Percentiles rank a stretch among this genome's conserved stretches.
Evolutionary conservation across 768 basidiomycete genomes (phyloP).

Genomic region (Rhodotorula paludigena): DNA sequence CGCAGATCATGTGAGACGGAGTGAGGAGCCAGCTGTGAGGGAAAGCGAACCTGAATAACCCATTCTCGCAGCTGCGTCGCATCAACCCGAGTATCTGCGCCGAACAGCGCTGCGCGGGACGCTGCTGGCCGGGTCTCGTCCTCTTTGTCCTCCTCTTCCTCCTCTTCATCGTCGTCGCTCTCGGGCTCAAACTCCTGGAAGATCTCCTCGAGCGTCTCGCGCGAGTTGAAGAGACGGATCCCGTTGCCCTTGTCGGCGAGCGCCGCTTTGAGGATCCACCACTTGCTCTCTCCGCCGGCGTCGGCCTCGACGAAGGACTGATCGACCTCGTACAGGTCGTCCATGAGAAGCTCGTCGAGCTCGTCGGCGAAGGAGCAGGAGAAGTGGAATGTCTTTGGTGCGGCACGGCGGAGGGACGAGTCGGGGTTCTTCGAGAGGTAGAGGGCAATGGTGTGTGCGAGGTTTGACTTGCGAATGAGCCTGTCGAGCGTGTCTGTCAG

Average conservation of each 20-base stretch:
- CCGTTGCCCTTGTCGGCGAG: conserved; percentile 97
- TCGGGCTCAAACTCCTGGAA: conserved; percentile 70
- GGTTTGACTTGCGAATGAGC: conserved; percentile 88
- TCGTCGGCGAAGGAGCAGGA: conserved; percentile 89
- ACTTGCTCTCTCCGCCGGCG: conserved; percentile 48
- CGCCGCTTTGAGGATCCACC: conserved; percentile 97
- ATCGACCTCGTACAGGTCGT: conserved; percentile 86
- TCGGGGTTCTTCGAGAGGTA: conserved; percentile 67
- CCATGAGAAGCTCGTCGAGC: conserved; percentile 83
- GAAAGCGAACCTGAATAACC: conserved; percentile 72
- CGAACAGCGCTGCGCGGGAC: conserved; percentile 33
- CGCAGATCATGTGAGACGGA: background rate
- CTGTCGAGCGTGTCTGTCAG: background rate
- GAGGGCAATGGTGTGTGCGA: conserved; percentile 66
- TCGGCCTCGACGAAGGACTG: conserved; percentile 55
- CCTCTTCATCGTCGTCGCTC: conserved; percentile 37
- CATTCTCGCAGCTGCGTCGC: conserved; percentile 90
- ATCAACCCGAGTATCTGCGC: conserved; percentile 55
- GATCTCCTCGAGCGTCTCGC: conserved; percentile 64
- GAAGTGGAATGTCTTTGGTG: conserved; percentile 74
- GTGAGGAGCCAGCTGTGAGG: background rate
- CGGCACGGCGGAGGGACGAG: conserved; percentile 56
- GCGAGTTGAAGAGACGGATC: conserved; percentile 78
- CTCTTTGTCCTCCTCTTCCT: conserved; percentile 29
- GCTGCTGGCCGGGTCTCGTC: background rate